Percentiles rank a stretch among this genome's conserved stretches.
Evolutionary conservation across 768 basidiomycete species (phyloP).

Genomic region (Collybiopsis luxurians): DNA sequence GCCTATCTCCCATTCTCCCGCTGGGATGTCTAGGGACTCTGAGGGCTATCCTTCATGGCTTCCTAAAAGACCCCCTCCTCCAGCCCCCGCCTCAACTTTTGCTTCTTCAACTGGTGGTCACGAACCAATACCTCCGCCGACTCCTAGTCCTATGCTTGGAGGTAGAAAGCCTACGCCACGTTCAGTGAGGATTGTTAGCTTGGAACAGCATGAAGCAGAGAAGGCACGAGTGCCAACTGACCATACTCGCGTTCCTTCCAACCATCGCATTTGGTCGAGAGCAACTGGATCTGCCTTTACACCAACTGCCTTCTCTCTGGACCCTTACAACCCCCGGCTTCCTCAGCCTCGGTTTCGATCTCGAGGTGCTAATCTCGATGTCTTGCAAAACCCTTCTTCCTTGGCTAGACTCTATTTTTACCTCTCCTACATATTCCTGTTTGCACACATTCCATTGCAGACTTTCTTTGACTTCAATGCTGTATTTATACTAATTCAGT

Average conservation of each 20-base stretch:
- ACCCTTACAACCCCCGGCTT: conserved; percentile 28
- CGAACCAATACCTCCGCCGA: conserved; percentile 8
- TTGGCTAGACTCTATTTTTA: conserved; percentile 61
- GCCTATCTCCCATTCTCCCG: conserved; percentile 29
- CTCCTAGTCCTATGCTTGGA: conserved; percentile 28
- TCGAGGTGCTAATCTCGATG: conserved; percentile 62
- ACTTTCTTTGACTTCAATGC: conserved; percentile 90
- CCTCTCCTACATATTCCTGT: conserved; percentile 65
- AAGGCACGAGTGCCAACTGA: conserved; percentile 48
- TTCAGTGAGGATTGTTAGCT: conserved; percentile 76
- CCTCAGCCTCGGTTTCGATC: conserved; percentile 67
- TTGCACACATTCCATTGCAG: conserved; percentile 73
- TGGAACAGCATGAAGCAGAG: conserved; percentile 49
- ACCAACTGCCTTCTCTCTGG: conserved; percentile 26
- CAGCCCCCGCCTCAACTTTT: conserved; percentile 70
- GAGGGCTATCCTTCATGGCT: conserved; percentile 87
- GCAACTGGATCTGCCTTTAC: conserved; percentile 42
- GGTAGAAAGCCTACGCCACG: conserved; percentile 81
- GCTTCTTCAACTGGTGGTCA: conserved; percentile 50
- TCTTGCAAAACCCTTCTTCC: conserved; percentile 59
- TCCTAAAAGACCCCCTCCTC: conserved; percentile 72
- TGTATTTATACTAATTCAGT: conserved; percentile 82
- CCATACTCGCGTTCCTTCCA: conserved; percentile 39
- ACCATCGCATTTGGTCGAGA: conserved; percentile 57
- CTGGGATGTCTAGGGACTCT: conserved; percentile 38